Evolutionary conservation across 768 basidiomycete genomes (phyloP), one percentile per base, ranked within the genome.

Genomic region (Kwoniella dejecticola): DNA sequence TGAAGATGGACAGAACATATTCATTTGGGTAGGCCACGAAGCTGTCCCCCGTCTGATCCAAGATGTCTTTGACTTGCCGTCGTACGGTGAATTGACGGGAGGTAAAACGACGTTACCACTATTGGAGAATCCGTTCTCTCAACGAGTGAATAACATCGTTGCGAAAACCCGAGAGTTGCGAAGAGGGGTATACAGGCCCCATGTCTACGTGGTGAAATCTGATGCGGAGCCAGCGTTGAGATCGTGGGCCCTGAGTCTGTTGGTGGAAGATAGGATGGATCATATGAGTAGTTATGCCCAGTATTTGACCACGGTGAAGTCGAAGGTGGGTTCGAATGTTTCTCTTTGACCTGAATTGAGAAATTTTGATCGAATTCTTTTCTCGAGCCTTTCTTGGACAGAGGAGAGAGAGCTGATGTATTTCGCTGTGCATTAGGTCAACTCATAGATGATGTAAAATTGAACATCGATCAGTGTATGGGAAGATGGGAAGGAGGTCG

Each of bases 21-120:
- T 99, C 86, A 83, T 98, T 48, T 98, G 91, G 89, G 86, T 99
- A 50, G 96, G 96, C n/a, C 87, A 93, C 29, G 95, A 98, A 77
- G 92, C 96, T 7, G 92, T 98, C n/a, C 91, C 94, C 10, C 89
- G 94, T 74, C 85, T 98, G 47, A 82, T 98, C 62, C 83, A 88
- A 83, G 96, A 99, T 72, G 94, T 97, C 17, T 98, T 99, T 80
- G 87, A 90, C 73, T 83, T 97, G 33, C 88, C 89, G 0, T 87
- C 80, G 67, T 97, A 97, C 74, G 90, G 91, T 41, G 88, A 88
- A 15, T 81, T 99, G 53, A 89, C 89, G 52, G 91, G 91, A 48
- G 96, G 96, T 69, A 99, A 99, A 87, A 88, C 85, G 42, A 95
- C 92, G 1, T 83, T 99, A n/a, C 91, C 91, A 1, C 72, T 86